A percentile compares a stretch with the other conserved stretches of the same genome.
These are phyloP conservation scores for Fusarium clavum DNA, from an alignment of 2,329 filamentous ascomycete species.

Conservation along the genomic window DNA sequence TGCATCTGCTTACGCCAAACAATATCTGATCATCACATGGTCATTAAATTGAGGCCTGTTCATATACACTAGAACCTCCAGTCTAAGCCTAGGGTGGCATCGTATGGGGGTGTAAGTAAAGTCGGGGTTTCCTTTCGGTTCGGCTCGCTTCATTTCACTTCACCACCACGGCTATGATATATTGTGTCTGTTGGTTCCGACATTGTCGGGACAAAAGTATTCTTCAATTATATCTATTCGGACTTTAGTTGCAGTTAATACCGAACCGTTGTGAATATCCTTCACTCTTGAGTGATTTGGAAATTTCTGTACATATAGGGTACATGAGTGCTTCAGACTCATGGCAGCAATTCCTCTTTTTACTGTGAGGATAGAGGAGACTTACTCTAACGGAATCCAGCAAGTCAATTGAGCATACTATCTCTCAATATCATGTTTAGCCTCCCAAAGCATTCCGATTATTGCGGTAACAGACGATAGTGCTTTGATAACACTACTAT, in stretches of 20 bases:
- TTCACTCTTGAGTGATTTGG: not conserved
- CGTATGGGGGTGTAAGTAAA: not conserved
- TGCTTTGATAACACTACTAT: not conserved
- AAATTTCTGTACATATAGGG: not conserved
- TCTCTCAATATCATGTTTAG: not conserved
- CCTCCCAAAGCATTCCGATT: not conserved
- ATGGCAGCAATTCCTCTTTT: not conserved
- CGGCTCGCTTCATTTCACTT: conserved; percentile 13
- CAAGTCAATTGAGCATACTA: fast-evolving
- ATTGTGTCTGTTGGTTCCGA: not conserved
- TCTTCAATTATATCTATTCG: not conserved
- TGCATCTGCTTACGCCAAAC: not conserved
- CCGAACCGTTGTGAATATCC: too few relatives aligned
- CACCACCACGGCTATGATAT: not conserved
- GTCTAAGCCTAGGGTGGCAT: not conserved
- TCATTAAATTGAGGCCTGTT: not conserved
- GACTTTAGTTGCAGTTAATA: not conserved
- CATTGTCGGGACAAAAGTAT: not conserved
- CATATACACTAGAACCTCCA: not conserved
- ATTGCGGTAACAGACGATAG: not conserved
- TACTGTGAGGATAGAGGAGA: not conserved
- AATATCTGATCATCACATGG: not conserved
- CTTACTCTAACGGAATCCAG: not conserved
- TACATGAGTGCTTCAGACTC: not conserved
- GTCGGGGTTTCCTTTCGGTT: not conserved